A percentile compares a stretch with the other conserved stretches of the same genome.
These are phyloP conservation scores for Dendrobium nobile DNA, from an alignment of 106 monocot genomes.

Conservation along the genomic window DNA sequence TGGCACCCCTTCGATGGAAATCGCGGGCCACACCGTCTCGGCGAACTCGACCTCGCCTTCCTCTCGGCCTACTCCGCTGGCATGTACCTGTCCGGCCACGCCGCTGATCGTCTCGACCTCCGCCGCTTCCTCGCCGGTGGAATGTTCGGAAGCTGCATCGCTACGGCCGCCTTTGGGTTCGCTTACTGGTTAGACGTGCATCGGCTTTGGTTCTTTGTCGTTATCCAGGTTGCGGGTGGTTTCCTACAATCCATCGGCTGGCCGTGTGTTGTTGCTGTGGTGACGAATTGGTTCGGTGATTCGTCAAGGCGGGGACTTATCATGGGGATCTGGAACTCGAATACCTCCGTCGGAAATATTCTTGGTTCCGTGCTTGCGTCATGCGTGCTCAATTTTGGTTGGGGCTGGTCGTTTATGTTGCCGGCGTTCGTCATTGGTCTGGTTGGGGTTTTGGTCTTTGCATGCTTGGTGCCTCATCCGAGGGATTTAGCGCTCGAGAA, in stretches of 20 bases:
- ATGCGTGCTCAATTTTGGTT: slow-evolving; percentile 71
- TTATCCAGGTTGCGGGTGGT: slow-evolving; percentile 51
- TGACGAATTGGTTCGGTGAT: slow-evolving; percentile 86
- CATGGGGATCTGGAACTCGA: slow-evolving; percentile 94
- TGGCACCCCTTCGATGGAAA: slow-evolving; percentile 69
- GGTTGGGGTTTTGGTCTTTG: slow-evolving; percentile 32
- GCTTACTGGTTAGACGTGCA: slow-evolving; percentile 58
- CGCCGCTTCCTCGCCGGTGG: slow-evolving; percentile 54
- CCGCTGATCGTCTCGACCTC: slow-evolving; percentile 66
- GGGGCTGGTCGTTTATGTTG: slow-evolving; percentile 91
- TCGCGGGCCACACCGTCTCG: slow-evolving; percentile 73
- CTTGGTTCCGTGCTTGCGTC: slow-evolving; percentile 78
- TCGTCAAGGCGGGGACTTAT: slow-evolving; percentile 53
- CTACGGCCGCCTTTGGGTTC: slow-evolving; percentile 43
- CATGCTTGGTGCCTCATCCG: slow-evolving; percentile 57
- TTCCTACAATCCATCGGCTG: slow-evolving; percentile 72
- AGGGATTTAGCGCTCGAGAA: slow-evolving; percentile 32
- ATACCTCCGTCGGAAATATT: slow-evolving; percentile 86
- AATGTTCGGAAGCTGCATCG: slow-evolving; percentile 42
- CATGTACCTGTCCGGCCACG: slow-evolving; percentile 79
- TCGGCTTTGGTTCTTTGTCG: slow-evolving; percentile 43
- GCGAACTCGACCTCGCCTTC: slow-evolving; percentile 92
- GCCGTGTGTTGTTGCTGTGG: slow-evolving; percentile 89
- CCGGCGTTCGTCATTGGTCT: slow-evolving; percentile 43
- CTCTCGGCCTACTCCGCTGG: slow-evolving; percentile 67